Conservation (phyloP, 371 early-diverging fungal genomes). For the Mortierella sp. region DNA sequence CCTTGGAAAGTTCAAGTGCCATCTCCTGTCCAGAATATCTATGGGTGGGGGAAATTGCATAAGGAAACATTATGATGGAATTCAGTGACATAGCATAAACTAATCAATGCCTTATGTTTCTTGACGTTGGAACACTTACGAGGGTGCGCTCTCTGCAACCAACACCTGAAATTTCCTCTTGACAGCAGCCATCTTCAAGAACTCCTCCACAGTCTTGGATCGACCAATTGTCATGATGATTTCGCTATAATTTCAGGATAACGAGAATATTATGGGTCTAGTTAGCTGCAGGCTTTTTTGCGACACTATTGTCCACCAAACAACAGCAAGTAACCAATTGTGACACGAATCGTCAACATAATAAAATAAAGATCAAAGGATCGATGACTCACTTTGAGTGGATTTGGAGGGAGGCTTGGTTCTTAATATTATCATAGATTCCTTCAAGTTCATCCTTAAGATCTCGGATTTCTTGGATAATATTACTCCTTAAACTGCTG, state of each 20-base stretch:
- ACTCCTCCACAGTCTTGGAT: constrained; percentile 88
- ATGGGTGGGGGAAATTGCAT: no score
- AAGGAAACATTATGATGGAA: no score
- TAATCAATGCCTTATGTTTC: not conserved
- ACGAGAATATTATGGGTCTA: not conserved
- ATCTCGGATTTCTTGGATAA: constrained; percentile 89
- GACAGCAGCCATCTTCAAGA: constrained; percentile 87
- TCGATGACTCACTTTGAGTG: constrained; percentile 57
- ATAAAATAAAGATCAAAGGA: not conserved
- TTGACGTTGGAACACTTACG: constrained; percentile 64
- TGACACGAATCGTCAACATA: constrained; percentile 43
- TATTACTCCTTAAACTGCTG: constrained; percentile 71
- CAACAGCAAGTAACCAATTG: not conserved
- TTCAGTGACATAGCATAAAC: not conserved
- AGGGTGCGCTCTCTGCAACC: constrained; percentile 92
- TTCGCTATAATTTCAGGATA: constrained; percentile 70
- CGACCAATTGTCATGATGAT: constrained; percentile 95
- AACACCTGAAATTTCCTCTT: constrained; percentile 94
- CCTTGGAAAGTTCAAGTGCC: constrained; percentile 80
- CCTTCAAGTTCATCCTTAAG: constrained; percentile 48
- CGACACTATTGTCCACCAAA: not conserved
- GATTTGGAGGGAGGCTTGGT: constrained; percentile 53
- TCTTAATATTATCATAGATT: constrained; percentile 56
- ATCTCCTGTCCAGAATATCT: constrained; percentile 88
- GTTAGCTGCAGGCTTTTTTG: not conserved